Evolutionary conservation across 768 basidiomycete species (phyloP), one percentile per base, ranked within the genome.

Genomic region (Collybia nuda): DNA sequence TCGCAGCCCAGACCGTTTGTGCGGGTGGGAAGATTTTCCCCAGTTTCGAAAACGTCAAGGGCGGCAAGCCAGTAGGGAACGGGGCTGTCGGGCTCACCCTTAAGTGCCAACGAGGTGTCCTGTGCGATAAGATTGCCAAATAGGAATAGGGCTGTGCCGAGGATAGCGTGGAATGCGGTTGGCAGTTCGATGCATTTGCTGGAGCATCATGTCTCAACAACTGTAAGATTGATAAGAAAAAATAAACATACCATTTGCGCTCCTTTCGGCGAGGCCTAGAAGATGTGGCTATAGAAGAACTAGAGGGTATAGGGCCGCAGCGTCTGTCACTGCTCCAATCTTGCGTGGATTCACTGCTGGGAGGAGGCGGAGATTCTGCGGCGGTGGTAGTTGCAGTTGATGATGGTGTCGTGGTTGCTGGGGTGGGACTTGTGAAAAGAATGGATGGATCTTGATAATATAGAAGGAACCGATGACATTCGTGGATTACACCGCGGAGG

Each of bases 31-130:
- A 84, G 67, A 55, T 74, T 81, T 58, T 87, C 84, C 39, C 84
- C 85, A 6, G 78, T 81, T 66, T 86, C 83, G 57, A 88, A 85
- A 6, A 85, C 81, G 58, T 86, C 85, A 47, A 89, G 71, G 1
- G 86, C 83, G n/a, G 80, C 76, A 32, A 84, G 74, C 80, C 82
- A 88, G 62, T 85, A 87, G 0, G 78, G 73, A 3, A 72, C 68
- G 11, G 81, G 71, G 2, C 59, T 66, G 12, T 60, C 58, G 7
- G 84, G 85, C 56, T 88, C 85, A 35, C 79, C 84, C 2, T 72
- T 63, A 9, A 81, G 65, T 1, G 77, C 79, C 12, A 82, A 67
- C 1, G 73, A 62, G 1, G 80, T 66, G 40, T 81, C 73, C 51
- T 77, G 76, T 5, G 76, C 75, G 47, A 88, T 74, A 48, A 84